Evolutionary conservation across 352 stramenopile species (phyloP), one percentile per base, ranked within the genome.

Genomic region (Globisporangium perplexum): DNA sequence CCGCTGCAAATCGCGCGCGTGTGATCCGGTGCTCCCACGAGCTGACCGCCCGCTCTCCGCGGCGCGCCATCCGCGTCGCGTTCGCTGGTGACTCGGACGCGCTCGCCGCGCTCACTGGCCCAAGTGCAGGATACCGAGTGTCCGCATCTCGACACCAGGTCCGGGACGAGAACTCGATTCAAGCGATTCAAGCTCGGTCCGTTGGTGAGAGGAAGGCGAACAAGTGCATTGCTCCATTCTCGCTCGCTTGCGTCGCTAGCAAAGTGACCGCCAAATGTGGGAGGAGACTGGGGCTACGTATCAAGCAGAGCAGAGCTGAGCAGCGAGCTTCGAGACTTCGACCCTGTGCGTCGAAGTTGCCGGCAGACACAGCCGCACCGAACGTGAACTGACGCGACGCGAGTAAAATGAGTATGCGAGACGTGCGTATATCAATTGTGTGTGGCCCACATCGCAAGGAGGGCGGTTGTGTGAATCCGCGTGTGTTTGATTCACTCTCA

Each of bases 31-130:
- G 8, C 33, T 39, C 33, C 33, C 33, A 18, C 33, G 12, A 11
- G 33, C 12, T 18, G 33, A 18, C 33, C 18, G 33, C 12, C 18
- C 33, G 11, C 33, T 17, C 12, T 18, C 33, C 5, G 12, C 15
- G 31, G 10, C 12, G 31, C 8, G 20, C 38, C 17, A 44, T 44
- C 17, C 20, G 20, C 12, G 18, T 44, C 10, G 17, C 10, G 17
- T 43, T 43, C 39, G n/a, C 17, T 46, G 8, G 41, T 46, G 41
- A 46, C 41, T 28, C 41, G 41, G n/a, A 46, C 26, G 41, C 20
- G 22, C 7, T 45, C 41, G 41, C 41, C 41, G 41, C 18, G n/a
- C n/a, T 46, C 20, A 46, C 41, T 46, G 41, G 41, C n/a, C 41
- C 20, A 5, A 39, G 33, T 12, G 14, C 1, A 39, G 4, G 33